Evolutionary conservation across 768 basidiomycete genomes (phyloP).

Genomic region (Wakefieldia striispora): DNA sequence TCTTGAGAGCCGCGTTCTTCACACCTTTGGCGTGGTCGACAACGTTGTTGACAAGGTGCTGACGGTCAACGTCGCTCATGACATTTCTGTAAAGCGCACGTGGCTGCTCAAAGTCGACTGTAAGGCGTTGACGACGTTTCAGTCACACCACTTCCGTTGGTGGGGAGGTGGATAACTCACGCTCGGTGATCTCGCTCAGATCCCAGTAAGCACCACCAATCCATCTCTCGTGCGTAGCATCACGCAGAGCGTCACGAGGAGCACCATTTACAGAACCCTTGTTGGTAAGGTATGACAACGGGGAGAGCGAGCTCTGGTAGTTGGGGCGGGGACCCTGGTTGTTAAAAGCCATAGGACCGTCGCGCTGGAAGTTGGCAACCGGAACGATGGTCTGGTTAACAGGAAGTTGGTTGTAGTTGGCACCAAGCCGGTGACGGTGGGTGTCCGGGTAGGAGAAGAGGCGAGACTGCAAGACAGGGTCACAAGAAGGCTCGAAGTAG

Average conservation of each 20-base stretch:
- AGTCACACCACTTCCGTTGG: neutral
- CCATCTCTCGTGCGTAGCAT: conserved; percentile 69
- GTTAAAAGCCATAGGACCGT: conserved; percentile 63
- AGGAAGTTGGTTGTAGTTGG: conserved; percentile 83
- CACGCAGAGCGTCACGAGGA: conserved; percentile 37
- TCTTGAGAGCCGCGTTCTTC: conserved; percentile 59
- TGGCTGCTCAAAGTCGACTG: conserved; percentile 86
- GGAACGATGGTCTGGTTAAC: conserved; percentile 78
- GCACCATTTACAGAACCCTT: conserved; percentile 45
- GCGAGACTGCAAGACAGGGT: conserved; percentile 92
- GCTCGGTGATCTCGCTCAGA: conserved; percentile 73
- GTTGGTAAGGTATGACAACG: conserved; percentile 59
- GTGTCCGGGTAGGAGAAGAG: conserved; percentile 95
- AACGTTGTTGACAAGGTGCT: conserved; percentile 66
- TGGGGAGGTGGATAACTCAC: conserved; percentile 42
- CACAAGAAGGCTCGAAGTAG: conserved; percentile 86
- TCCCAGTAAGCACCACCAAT: conserved; percentile 67
- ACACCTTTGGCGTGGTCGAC: conserved; percentile 59
- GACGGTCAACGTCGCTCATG: conserved; percentile 58
- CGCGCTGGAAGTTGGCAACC: conserved; percentile 90
- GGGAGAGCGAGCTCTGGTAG: conserved; percentile 77
- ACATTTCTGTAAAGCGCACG: conserved; percentile 67
- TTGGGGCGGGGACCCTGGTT: conserved; percentile 86
- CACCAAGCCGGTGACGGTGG: conserved; percentile 79
- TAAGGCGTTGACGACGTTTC: neutral